phyloP scores from a whole-genome alignment of 345 rosid genomes.

The Boechera retrofracta region DNA sequence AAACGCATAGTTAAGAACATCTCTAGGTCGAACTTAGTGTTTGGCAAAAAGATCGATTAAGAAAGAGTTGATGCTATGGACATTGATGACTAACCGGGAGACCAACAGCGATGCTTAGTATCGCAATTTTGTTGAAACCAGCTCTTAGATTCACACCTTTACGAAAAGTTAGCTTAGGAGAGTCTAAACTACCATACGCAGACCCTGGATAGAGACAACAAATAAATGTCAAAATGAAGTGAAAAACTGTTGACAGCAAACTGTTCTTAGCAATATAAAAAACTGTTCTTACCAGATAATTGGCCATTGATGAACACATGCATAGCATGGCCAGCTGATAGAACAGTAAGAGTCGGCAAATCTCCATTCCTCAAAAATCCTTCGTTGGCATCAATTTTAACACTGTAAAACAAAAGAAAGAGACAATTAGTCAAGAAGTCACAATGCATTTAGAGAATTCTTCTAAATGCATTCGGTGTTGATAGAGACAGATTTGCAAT shows the following conservation, averaged over 20 bases:
- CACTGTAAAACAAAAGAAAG: conserved; percentile 42
- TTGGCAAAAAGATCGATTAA: neutral
- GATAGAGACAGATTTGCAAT: conserved; percentile 16
- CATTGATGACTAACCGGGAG: conserved; percentile 74
- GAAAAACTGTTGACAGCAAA: neutral
- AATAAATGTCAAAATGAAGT: conserved; percentile 25
- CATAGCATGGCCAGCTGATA: conserved; percentile 96
- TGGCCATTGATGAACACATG: conserved; percentile 90
- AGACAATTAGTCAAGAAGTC: conserved; percentile 10
- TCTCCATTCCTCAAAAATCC: conserved; percentile 64
- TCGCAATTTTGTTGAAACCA: conserved; percentile 80
- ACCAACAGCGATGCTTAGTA: conserved; percentile 94
- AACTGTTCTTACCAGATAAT: conserved; percentile 58
- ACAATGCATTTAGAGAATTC: conserved; percentile 3
- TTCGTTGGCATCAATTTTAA: conserved; percentile 56
- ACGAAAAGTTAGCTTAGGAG: conserved; percentile 78
- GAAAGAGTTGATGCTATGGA: conserved; percentile 28
- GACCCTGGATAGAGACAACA: conserved; percentile 61
- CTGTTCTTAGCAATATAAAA: conserved; percentile 15
- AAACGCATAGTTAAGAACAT: conserved; percentile 29
- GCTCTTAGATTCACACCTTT: conserved; percentile 78
- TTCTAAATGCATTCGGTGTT: conserved; percentile 8
- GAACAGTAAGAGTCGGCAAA: conserved; percentile 62
- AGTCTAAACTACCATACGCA: conserved; percentile 88
- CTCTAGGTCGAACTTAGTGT: neutral